These are phyloP conservation scores for Cerioporus squamosus DNA, from an alignment of 1,284 basidiomycete genomes.

Conservation along the genomic window DNA sequence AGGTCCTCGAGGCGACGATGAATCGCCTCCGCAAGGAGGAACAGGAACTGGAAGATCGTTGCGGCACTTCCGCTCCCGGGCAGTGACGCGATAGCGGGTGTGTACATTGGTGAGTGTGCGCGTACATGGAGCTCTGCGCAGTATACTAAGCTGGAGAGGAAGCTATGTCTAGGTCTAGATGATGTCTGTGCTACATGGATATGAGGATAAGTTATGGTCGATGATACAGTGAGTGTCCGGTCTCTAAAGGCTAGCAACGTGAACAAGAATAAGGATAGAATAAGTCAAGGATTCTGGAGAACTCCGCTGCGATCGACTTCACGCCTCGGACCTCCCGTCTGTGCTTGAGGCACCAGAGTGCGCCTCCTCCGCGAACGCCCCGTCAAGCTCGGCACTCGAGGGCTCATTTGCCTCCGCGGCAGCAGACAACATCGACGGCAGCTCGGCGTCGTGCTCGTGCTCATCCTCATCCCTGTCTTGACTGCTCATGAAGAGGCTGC, in stretches of 20 bases:
- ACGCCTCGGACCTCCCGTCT: neutral
- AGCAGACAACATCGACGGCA: neutral
- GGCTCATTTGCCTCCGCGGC: slow-evolving; percentile 14
- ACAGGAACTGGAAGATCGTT: slow-evolving; percentile 72
- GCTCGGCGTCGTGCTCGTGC: neutral
- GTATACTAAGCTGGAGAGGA: too few species aligned
- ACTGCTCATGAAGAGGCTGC: slow-evolving; percentile 10
- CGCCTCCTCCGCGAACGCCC: slow-evolving; percentile 7
- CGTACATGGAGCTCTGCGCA: neutral
- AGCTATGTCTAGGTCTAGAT: neutral
- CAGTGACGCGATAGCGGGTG: neutral
- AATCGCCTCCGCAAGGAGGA: slow-evolving; percentile 63
- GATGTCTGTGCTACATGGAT: neutral
- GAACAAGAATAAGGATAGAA: neutral
- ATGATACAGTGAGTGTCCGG: slow-evolving; percentile 1
- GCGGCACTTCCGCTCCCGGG: slow-evolving; percentile 50
- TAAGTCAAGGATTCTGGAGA: neutral
- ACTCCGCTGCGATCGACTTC: neutral
- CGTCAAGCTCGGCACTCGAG: slow-evolving; percentile 12
- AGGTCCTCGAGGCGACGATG: slow-evolving; percentile 62
- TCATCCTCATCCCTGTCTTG: neutral
- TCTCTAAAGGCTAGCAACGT: neutral
- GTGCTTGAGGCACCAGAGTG: neutral
- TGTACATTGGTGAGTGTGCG: neutral
- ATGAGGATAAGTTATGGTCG: neutral